These are phyloP conservation scores for Jasminum sambac DNA, from an alignment of 257 asterid species.

Conservation along the genomic window DNA sequence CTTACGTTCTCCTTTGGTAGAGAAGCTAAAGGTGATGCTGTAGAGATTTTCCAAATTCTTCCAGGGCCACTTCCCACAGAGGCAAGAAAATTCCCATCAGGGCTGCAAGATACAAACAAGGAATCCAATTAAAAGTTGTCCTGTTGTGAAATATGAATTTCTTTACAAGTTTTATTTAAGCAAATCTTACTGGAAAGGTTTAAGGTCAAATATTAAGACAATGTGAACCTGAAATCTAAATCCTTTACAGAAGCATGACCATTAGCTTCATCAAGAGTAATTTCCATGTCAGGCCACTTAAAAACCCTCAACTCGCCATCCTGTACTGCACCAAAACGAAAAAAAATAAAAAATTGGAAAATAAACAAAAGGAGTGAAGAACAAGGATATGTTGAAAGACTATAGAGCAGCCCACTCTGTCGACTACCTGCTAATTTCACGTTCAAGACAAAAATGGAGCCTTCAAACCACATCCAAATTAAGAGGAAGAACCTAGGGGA, in stretches of 20 bases:
- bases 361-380: not conserved
- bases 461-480: conserved; percentile 8
- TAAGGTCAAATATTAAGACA: conserved; percentile 13
- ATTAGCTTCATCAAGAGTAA: conserved; percentile 52
- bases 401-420: conserved; percentile 1
- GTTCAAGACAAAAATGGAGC: conserved; percentile 1
- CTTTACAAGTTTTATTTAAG: not conserved
- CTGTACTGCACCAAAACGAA: conserved; percentile 57
- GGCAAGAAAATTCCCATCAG: conserved; percentile 82
- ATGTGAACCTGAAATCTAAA: conserved; percentile 80
- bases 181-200: conserved; percentile 11
- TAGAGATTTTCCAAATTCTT: conserved; percentile 74
- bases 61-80: conserved; percentile 91
- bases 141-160: not conserved
- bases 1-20: conserved; percentile 70
- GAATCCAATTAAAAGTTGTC: conserved; percentile 19
- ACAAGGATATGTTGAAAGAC: not conserved
- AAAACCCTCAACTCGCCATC: conserved; percentile 91
- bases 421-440: conserved; percentile 3
- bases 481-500: not conserved
- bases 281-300: conserved; percentile 90
- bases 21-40: conserved; percentile 59
- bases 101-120: conserved; percentile 53
- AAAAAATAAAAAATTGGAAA: conserved; percentile 27
- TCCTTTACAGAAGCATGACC: conserved; percentile 82